These are phyloP conservation scores for Persicaria maculosa DNA, from an alignment of 148 eudicot genomes.

Conservation along the genomic window DNA sequence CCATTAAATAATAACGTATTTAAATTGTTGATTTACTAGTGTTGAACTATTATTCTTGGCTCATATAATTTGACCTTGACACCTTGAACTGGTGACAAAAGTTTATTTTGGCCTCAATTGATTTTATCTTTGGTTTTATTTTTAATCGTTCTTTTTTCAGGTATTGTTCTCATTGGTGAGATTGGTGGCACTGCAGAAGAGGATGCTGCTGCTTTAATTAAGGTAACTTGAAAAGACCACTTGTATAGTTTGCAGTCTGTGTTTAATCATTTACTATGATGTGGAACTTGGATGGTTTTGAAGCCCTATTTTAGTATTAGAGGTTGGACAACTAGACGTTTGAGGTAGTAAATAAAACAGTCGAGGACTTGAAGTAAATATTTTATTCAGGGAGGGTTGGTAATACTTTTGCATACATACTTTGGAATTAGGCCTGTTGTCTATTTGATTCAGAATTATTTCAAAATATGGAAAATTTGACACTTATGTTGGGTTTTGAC, in stretches of 20 bases:
- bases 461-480: not conserved
- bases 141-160: slow-evolving; percentile 28
- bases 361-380: not conserved
- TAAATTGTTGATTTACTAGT: not conserved
- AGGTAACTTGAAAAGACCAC: slow-evolving; percentile 30
- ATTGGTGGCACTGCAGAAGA: slow-evolving; percentile 99
- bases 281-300: not conserved
- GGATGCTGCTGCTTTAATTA: slow-evolving; percentile 93
- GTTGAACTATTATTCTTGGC: not conserved
- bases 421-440: not conserved
- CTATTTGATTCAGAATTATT: not conserved
- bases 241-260: not conserved
- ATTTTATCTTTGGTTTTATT: not conserved
- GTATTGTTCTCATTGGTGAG: slow-evolving; percentile 93
- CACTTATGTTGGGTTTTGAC: slow-evolving; percentile 12
- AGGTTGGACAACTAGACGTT: not conserved
- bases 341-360: not conserved
- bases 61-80: not conserved
- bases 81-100: not conserved
- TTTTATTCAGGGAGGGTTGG: not conserved
- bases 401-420: not conserved
- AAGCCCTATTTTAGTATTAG: not conserved
- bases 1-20: not conserved
- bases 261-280: not conserved
- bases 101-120: not conserved